Evolutionary conservation across 352 stramenopile genomes (phyloP).

Genomic region (Pythium sp.): DNA sequence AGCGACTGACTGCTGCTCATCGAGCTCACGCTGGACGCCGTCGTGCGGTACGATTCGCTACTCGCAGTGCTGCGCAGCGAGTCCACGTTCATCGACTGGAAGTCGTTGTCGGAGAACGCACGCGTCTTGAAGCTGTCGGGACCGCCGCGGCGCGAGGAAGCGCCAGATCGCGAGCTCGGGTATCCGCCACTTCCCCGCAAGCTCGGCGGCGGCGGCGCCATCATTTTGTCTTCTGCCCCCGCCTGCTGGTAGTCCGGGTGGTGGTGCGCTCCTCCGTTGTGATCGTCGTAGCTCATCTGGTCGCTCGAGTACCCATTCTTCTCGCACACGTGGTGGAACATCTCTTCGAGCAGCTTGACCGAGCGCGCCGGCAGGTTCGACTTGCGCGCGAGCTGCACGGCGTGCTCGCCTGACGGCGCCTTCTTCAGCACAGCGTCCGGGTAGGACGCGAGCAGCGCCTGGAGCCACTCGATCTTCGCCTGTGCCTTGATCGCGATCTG

Average conservation of each 20-base stretch:
- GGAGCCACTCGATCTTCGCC: slow-evolving; percentile 84
- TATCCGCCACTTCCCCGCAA: slow-evolving; percentile 15
- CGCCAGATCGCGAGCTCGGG: background rate
- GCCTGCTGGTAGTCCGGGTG: background rate
- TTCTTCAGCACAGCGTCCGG: slow-evolving; percentile 82
- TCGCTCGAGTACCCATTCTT: slow-evolving; percentile 56
- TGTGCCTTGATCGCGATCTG: slow-evolving; percentile 89
- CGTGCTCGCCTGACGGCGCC: slow-evolving; percentile 66
- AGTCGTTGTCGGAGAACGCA: slow-evolving; percentile 68
- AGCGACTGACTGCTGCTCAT: slow-evolving; percentile 3
- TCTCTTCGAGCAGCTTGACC: slow-evolving; percentile 81
- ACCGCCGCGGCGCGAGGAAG: slow-evolving; percentile 3
- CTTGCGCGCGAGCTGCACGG: slow-evolving; percentile 70
- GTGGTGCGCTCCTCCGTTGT: background rate
- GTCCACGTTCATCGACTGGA: slow-evolving; percentile 22
- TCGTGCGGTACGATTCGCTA: slow-evolving; percentile 24
- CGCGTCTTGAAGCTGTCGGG: slow-evolving; percentile 44
- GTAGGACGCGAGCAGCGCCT: slow-evolving; percentile 79
- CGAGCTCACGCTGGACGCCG: slow-evolving; percentile 18
- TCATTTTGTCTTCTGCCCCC: slow-evolving; percentile 2
- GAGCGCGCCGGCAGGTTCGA: slow-evolving; percentile 49
- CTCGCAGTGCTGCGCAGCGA: slow-evolving; percentile 6
- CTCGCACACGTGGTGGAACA: slow-evolving; percentile 83
- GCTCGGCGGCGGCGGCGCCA: background rate
- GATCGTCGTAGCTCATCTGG: slow-evolving; percentile 49